Evolutionary conservation across 176 grass and related monocot species (phyloP), one percentile per base, ranked within the genome.

Genomic region (Lolium multiflorum): DNA sequence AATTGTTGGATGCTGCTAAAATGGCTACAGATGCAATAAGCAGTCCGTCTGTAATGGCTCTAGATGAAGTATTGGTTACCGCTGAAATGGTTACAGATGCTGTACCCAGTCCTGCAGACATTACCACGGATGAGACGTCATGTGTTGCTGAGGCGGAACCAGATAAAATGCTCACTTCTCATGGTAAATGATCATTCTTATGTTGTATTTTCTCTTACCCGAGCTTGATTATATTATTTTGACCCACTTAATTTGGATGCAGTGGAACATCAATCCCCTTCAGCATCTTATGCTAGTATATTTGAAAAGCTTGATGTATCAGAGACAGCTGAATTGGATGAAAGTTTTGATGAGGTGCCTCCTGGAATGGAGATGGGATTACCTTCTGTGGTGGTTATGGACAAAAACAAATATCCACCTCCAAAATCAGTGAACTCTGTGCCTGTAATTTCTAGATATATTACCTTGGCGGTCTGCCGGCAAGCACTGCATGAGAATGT

Each of bases 401-500:
- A 75, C 4, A 88, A 79, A 85, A 84, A 71, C 63, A 92, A 91
- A 84, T 92, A 89, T 60, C 51, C 38, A 20, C 88, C 93, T 63
- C 79, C 75, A 89, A 83, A 77, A 41, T 78, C 79, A 83, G 69
- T 64, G 6, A 54, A 81, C 43, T 55, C 38, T 67, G 25, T 89
- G 73, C 90, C 88, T 62, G 50, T 75, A 14, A 92, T 98, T 86
- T 87, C 86, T 49, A 98, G 88, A 87, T 88, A 92, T 65, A 89
- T 91, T 44, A 80, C 28, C 35, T 77, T 92, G 77, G 90, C 96
- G 86, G 57, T 96, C 86, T 95, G 82, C 37, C 81, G 96, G 47
- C 91, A 98, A 86, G 80, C 71, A 72, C 44, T 98, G 62, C 96
- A 98, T 85, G 81, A 68, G 15, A 83, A 80, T 85, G 90, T 87